A percentile compares a stretch with the other conserved stretches of the same genome.
Conservation (phyloP, 1,139 yeast species). For the Geotrichum histeridarum region DNA sequence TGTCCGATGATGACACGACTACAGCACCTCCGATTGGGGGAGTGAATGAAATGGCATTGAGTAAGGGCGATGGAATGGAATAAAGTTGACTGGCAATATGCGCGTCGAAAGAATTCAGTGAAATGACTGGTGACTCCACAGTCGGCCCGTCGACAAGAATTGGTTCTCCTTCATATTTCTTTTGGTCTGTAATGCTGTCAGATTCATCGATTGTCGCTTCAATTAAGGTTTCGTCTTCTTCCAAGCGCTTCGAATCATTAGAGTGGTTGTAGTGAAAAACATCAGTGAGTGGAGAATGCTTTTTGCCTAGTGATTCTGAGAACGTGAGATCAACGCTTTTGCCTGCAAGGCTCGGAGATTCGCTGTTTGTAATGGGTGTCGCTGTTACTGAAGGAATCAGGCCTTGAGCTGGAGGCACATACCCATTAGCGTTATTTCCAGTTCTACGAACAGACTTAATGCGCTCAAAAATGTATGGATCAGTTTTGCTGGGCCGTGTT, state of each 20-base stretch:
- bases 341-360: too few relatives aligned
- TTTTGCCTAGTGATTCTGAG: too few relatives aligned
- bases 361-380: background rate
- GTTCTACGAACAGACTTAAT: slow-evolving; percentile 10
- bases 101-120: slow-evolving; percentile 15
- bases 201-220: background rate
- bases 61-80: slow-evolving; percentile 25
- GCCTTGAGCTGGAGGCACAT: background rate
- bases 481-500: slow-evolving; percentile 1
- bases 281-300: background rate
- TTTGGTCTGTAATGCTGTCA: background rate
- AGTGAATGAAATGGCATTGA: slow-evolving; percentile 25
- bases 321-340: too few relatives aligned
- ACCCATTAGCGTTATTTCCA: background rate
- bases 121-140: slow-evolving; percentile 12
- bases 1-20: slow-evolving; percentile 13
- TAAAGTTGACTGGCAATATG: slow-evolving; percentile 24
- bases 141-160: background rate
- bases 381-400: background rate
- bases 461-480: slow-evolving; percentile 15
- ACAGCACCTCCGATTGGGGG: slow-evolving; percentile 19
- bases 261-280: background rate
- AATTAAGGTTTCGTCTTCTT: background rate
- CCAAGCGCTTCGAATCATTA: background rate
- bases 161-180: background rate